Conservation (phyloP, 768 basidiomycete genomes). For the Galerina sulciceps region DNA sequence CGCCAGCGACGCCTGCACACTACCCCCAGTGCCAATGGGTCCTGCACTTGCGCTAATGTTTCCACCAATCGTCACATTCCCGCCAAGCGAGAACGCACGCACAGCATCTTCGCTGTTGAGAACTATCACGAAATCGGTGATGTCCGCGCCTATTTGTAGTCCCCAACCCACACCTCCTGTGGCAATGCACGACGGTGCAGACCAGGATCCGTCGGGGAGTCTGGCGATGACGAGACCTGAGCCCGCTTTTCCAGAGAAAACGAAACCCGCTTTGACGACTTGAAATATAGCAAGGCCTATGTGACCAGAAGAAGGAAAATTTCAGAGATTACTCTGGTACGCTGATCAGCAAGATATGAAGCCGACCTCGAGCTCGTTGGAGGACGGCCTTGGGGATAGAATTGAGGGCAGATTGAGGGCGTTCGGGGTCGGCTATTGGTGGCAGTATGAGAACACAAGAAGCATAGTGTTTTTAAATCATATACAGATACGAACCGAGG, state of each 20-base stretch:
- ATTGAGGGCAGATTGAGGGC: conserved; percentile 91
- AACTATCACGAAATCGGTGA: conserved; percentile 95
- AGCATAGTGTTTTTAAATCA: neutral
- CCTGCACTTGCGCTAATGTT: conserved; percentile 86
- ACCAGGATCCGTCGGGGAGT: conserved; percentile 94
- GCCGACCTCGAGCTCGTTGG: conserved; percentile 80
- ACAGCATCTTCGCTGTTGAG: conserved; percentile 97
- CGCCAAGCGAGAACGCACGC: conserved; percentile 91
- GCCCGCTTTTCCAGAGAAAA: conserved; percentile 94
- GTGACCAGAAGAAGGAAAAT: neutral
- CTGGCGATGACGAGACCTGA: conserved; percentile 93
- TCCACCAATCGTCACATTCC: conserved; percentile 96
- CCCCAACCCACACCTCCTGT: conserved; percentile 96
- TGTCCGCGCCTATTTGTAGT: conserved; percentile 94
- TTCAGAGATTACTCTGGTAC: neutral
- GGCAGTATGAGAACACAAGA: conserved; percentile 5
- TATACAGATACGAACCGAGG: conserved; percentile 60
- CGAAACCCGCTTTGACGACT: conserved; percentile 91
- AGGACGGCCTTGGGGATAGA: conserved; percentile 92
- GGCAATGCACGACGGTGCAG: conserved; percentile 95
- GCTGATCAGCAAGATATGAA: neutral
- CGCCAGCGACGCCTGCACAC: conserved; percentile 83
- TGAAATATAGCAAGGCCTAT: conserved; percentile 93
- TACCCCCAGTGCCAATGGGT: conserved; percentile 93
- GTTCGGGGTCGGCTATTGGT: conserved; percentile 76